Base-by-base conservation (phyloP, 2,329 filamentous ascomycete genomes). In the Chalara sp. region DNA sequence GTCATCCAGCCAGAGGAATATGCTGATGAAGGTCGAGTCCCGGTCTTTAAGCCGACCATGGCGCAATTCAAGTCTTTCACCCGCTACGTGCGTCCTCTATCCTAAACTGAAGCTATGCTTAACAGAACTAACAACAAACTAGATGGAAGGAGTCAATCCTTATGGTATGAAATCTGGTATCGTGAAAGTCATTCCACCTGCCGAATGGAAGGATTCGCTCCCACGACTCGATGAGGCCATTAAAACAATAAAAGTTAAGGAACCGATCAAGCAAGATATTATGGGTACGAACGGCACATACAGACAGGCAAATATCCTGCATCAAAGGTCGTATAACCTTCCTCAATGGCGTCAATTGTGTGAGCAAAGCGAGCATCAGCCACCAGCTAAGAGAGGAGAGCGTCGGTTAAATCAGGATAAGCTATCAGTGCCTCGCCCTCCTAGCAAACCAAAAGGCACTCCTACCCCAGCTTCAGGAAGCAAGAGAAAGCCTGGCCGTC, bases 161-260 rank as follows among this genome's bases (percentile, higher is more conserved):
- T 96, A 96, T 67, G 93, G 93, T 62, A 99, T 99, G 93, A 89
- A 89, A 70, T 93, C 90, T 28, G 93, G 93, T 35, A 96, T 99
- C 61, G 83, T 97, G 65, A 97, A 99, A 72, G 86, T 99, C 52
- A 86, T 97, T 48, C 91, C 93, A 31, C 93, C 93, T 1, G 73
- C 86, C 63, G 91, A 97, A 80, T 99, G 93, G 93, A 93, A 81
- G 69, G 81, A 91, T 57, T 76, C 82, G 30, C 83, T 93, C 37
- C 87, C 88, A 12, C 75, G 80, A 37, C 80, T 96, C 55, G 84
- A 93, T 64, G 87, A 96, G 62, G 78, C 89, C 47, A 80, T 99
- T 57, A 97, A 96, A 71, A 84, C 86, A 55, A 88, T 99, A 67
- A 86, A 84, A 65, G 91, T 99, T 63, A 92, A 92, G 69, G 95